phyloP scores from a whole-genome alignment of 2,329 filamentous ascomycete species.

The Trichophyton rubrum region DNA sequence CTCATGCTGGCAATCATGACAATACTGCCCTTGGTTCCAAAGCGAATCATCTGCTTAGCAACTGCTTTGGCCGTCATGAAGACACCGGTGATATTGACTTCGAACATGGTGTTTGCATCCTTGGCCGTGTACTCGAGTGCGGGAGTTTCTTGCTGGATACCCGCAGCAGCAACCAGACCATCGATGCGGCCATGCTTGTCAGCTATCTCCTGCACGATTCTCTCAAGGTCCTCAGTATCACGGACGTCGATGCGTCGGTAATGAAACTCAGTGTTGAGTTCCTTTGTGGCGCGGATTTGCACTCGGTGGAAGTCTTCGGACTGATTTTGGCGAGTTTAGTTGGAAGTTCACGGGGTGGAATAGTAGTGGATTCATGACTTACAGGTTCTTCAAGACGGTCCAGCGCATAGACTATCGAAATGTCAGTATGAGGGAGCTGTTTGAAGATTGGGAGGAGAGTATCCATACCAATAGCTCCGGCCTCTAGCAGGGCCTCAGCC shows the following conservation, averaged over 20 bases:
- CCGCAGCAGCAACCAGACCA: conserved; percentile 62
- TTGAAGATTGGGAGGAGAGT: not conserved
- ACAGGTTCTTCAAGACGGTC: conserved; percentile 21
- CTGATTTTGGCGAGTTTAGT: conserved; percentile 10
- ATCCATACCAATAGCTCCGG: conserved; percentile 47
- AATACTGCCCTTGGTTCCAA: conserved; percentile 47
- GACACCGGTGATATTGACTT: conserved; percentile 48
- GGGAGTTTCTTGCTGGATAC: conserved; percentile 65
- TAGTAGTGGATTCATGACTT: not conserved
- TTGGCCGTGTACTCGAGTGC: conserved; percentile 63
- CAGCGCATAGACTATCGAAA: conserved; percentile 21
- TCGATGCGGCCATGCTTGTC: conserved; percentile 60
- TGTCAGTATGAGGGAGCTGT: not conserved
- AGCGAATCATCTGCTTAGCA: conserved; percentile 40
- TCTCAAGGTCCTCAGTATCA: conserved; percentile 55
- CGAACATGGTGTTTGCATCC: conserved; percentile 51
- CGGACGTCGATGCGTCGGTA: conserved; percentile 75
- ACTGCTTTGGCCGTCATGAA: conserved; percentile 54
- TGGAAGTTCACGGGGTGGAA: not conserved
- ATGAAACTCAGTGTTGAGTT: conserved; percentile 54
- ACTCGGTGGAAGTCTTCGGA: conserved; percentile 52
- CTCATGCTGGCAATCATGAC: conserved; percentile 53
- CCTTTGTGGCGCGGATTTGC: conserved; percentile 48
- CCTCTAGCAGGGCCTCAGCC: conserved; percentile 60
- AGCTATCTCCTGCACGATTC: conserved; percentile 56